These are phyloP conservation scores for Meripilus lineatus DNA, from an alignment of 1,284 basidiomycete genomes.

Conservation along the genomic window DNA sequence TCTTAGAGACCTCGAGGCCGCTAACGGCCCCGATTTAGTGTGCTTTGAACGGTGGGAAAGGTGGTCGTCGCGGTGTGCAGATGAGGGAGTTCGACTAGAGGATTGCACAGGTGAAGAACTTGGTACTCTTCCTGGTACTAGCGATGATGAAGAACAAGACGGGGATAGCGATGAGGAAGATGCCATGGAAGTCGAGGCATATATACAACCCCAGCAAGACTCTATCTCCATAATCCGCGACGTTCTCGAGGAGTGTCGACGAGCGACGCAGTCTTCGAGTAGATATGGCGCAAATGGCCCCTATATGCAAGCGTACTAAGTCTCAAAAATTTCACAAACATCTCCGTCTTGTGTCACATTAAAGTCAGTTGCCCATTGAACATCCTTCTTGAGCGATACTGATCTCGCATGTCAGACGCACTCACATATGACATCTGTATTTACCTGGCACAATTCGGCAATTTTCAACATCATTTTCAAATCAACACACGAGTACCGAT, in stretches of 20 bases:
- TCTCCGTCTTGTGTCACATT: too few species aligned
- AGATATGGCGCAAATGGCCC: too few species aligned
- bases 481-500: too few species aligned
- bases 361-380: too few species aligned
- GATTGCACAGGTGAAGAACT: conserved; percentile 61
- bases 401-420: too few species aligned
- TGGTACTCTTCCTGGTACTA: conserved; percentile 49
- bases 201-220: conserved; percentile 18
- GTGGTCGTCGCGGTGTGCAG: conserved; percentile 54
- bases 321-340: too few species aligned
- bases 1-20: conserved; percentile 51
- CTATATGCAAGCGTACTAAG: too few species aligned
- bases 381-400: too few species aligned
- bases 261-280: not conserved
- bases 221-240: conserved; percentile 38
- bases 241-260: conserved; percentile 36
- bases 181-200: conserved; percentile 21
- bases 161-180: conserved; percentile 30
- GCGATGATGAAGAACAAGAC: conserved; percentile 27
- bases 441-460: too few species aligned
- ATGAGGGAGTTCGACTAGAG: conserved; percentile 49
- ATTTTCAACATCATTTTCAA: too few species aligned
- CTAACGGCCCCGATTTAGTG: conserved; percentile 39
- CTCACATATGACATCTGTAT: too few species aligned
- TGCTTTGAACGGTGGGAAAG: conserved; percentile 60